Evolutionary conservation across 2,329 filamentous ascomycete species (phyloP), one percentile per base, ranked within the genome.

Genomic region (Myriosclerotinia duriaeana): DNA sequence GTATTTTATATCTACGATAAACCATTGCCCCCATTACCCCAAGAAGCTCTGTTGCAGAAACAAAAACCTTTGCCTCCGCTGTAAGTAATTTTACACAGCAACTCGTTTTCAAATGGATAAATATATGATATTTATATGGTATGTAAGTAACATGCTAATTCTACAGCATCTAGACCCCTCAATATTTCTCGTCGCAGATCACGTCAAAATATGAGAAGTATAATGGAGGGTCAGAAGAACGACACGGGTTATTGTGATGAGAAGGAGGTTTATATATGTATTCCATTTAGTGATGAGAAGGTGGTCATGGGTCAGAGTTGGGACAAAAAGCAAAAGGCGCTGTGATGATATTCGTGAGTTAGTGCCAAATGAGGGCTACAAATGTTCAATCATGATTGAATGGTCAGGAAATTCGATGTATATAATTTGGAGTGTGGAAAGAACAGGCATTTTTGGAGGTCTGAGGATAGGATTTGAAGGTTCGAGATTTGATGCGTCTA

Each of bases 1-100:
- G 58, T 59, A 5, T 65, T 65, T 22, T 65, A 65, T 22, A 60
- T 65, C 14, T 65, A 65, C 46, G 64, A 65, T 53, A 65, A 65
- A 44, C 64, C 64, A 3, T 42, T 65, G 11, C 64, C 64, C 5
- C 64, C 64, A 3, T 20, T 65, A 30, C 64, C 64, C 5, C 56
- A 26, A 22, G 64, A 65, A 22, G 64, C 64, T 44, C 15, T 53
- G 5, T 38, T 44, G 15, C 36, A 36, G 26, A 48, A 50, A 15
- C 64, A 65, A 5, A 65, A 65, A 42, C 64, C 64, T 11, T 46
- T 65, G n/a, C 64, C 64, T 36, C 54, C 64, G 3, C 14, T 65
- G 64, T 65, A 61, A n/a, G 64, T 60, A 1, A 34, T 34, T 34
- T 34, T 34, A 34, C 30, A 34, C 6, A 34, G 30, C 5, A 34